phyloP scores from a whole-genome alignment of 805 yeast species.

The Jamesozyma gamospora region DNA sequence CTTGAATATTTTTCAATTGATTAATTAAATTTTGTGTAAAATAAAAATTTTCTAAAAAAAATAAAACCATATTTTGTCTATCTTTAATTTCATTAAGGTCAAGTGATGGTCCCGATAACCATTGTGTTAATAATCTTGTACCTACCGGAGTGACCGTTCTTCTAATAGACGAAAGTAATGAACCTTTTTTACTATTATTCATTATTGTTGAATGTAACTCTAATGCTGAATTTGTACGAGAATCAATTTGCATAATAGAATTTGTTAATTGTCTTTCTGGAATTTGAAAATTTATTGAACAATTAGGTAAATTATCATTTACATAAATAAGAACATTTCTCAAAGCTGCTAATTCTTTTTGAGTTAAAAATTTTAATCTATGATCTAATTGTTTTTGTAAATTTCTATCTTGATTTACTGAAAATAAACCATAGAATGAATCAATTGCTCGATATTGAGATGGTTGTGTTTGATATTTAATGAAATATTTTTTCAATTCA shows the following conservation, averaged over 20 bases:
- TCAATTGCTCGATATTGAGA: conserved; percentile 32
- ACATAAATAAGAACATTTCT: conserved; percentile 58
- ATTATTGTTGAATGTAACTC: conserved; percentile 57
- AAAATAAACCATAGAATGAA: conserved; percentile 33
- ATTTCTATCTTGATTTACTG: conserved; percentile 12
- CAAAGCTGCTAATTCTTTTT: conserved; percentile 50
- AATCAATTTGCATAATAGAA: conserved; percentile 64
- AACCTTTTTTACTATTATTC: conserved; percentile 50
- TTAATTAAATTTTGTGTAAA: conserved; percentile 28
- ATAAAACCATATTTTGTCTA: conserved; percentile 45
- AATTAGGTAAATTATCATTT: conserved; percentile 61
- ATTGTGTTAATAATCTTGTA: conserved; percentile 61
- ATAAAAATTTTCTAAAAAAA: conserved; percentile 29
- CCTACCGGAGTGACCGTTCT: conserved; percentile 78
- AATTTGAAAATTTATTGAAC: conserved; percentile 49
- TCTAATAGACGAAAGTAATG: conserved; percentile 58
- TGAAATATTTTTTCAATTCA: conserved; percentile 48
- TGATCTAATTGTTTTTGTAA: conserved; percentile 20
- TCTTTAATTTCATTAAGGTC: conserved; percentile 42
- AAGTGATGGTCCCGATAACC: conserved; percentile 76
- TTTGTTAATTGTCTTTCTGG: conserved; percentile 52
- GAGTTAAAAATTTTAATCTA: conserved; percentile 25
- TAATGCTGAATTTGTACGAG: conserved; percentile 65
- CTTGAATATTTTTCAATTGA: conserved; percentile 39
- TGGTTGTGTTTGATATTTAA: conserved; percentile 42